These are phyloP conservation scores for Venturia nashicola DNA, from an alignment of 2,329 filamentous ascomycete species.

Conservation along the genomic window DNA sequence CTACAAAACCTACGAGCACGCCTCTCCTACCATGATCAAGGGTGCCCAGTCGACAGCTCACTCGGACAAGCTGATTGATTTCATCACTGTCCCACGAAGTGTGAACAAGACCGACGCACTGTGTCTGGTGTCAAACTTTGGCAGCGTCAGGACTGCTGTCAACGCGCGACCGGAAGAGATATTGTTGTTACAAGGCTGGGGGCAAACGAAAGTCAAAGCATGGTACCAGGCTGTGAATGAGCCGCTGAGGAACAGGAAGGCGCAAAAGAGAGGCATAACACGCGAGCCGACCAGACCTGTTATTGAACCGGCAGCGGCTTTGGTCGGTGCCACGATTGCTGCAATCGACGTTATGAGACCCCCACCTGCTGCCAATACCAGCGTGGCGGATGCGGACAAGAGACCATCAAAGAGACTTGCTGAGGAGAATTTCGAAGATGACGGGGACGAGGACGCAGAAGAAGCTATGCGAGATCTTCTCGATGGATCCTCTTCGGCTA, in stretches of 20 bases:
- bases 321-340: background rate
- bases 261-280: constrained; percentile 40
- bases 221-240: constrained; percentile 77
- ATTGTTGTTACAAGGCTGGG: constrained; percentile 78
- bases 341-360: background rate
- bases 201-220: constrained; percentile 81
- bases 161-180: constrained; percentile 84
- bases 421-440: background rate
- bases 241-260: constrained; percentile 66
- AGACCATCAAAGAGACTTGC: constrained; percentile 7
- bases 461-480: constrained; percentile 8
- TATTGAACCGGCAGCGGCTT: background rate
- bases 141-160: constrained; percentile 72
- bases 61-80: constrained; percentile 77
- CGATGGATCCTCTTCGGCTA: background rate
- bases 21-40: constrained; percentile 68
- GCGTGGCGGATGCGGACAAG: constrained; percentile 11
- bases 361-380: background rate
- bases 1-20: constrained; percentile 90
- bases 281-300: constrained; percentile 12
- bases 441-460: constrained; percentile 10
- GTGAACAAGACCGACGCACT: constrained; percentile 94
- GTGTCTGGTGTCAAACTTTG: constrained; percentile 81
- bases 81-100: constrained; percentile 77
- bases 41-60: constrained; percentile 77